Base-by-base conservation (phyloP, 352 stramenopile genomes). In the Pythium diclinum region DNA sequence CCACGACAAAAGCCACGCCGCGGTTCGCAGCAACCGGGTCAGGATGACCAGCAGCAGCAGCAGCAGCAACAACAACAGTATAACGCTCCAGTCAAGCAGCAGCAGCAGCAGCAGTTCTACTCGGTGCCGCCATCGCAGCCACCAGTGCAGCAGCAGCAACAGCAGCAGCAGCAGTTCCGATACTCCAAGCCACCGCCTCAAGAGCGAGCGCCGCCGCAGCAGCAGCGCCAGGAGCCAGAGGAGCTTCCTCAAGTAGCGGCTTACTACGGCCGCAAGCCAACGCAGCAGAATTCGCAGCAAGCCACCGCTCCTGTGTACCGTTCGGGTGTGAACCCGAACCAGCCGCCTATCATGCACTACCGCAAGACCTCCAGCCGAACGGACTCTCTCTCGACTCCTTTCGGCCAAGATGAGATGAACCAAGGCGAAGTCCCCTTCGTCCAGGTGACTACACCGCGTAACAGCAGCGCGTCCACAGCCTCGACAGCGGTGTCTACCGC, bases 391-490 rank as follows among this genome's bases (percentile, higher is more conserved):
- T 49, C 46, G 9, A 30, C 63, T 52, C 68, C 76, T 33, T 76
- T 78, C 48, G 57, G 59, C 25, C 47, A 33, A 2, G 65, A 71
- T 42, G 68, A 76, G 9, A 63, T 48, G 28, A 16, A 5, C 17
- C 17, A 56, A 2, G 62, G 75, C 36, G 69, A 71, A 6, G 68
- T 75, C 8, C 69, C 77, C 0, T 83, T 85, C 57, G 68, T 80
- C 48, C 77, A 77, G 21, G 71, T 83, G 36, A 74, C 71, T 34
- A 78, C 75, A 28, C 75, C 75, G 9, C 63, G 63, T 36, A 46
- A 54, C 36, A 70, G 56, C 23, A 77, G 58, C 8, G 65, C 65
- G 4, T 75, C 65, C 0, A 74, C 68, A 59, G 52, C 60, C 44
- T 61, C 74, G 65, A 54, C 61, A 38, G 56, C 70, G 51, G 51